Evolutionary conservation across 257 asterid species (phyloP).

Genomic region (Solanum appendiculatum): DNA sequence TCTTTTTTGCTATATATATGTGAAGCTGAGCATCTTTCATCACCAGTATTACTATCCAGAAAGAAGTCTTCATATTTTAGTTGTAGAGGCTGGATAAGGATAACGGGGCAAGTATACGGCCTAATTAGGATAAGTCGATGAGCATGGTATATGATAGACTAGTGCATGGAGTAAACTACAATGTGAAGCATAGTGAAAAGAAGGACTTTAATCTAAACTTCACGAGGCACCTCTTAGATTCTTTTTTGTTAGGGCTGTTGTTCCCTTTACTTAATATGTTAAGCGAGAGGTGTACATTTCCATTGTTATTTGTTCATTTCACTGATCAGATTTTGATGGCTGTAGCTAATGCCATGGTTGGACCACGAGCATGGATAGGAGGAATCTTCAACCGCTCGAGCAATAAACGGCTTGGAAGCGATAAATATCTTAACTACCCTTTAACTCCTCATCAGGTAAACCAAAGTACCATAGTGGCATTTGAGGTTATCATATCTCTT

Average conservation of each 20-base stretch:
- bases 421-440: conserved; percentile 34
- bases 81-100: not conserved
- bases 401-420: conserved; percentile 56
- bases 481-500: not conserved
- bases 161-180: not conserved
- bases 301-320: not conserved
- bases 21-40: not conserved
- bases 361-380: conserved; percentile 94
- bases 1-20: not conserved
- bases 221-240: not conserved
- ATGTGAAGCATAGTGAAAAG: not conserved
- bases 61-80: not conserved
- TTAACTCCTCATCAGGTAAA: conserved; percentile 65
- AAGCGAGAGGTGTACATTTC: not conserved
- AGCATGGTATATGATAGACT: not conserved
- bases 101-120: not conserved
- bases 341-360: conserved; percentile 98
- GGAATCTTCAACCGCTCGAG: conserved; percentile 61
- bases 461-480: not conserved
- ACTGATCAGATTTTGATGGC: not conserved
- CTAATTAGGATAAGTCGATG: not conserved
- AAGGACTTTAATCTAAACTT: not conserved
- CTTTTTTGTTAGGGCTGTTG: not conserved
- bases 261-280: not conserved
- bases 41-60: not conserved